phyloP scores from a whole-genome alignment of 208 protist species.

The Crithidia sp. region DNA sequence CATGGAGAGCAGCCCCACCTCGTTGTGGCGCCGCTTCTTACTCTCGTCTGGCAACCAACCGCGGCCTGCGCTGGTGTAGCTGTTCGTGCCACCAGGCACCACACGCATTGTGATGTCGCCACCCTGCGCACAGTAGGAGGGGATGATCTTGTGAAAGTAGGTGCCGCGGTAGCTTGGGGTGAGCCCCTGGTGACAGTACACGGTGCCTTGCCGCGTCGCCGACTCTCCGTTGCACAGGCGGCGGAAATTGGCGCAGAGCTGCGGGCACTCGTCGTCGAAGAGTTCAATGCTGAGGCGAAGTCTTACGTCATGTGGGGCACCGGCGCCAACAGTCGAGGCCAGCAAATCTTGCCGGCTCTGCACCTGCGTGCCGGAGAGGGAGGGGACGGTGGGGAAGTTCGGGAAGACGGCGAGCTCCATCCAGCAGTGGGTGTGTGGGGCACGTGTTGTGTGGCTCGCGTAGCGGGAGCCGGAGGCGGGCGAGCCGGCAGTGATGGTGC shows the following conservation, averaged over 20 bases:
- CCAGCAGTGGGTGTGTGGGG: slow-evolving; percentile 59
- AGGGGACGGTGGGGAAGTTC: slow-evolving; percentile 66
- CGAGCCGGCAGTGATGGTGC: slow-evolving; percentile 55
- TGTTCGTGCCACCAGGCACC: slow-evolving; percentile 77
- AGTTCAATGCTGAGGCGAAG: slow-evolving; percentile 78
- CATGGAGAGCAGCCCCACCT: slow-evolving; percentile 84
- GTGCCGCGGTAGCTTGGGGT: slow-evolving; percentile 86
- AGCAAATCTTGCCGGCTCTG: slow-evolving; percentile 52
- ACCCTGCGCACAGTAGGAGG: slow-evolving; percentile 90
- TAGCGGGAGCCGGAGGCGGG: slow-evolving; percentile 57
- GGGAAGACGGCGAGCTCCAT: slow-evolving; percentile 79
- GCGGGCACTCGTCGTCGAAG: slow-evolving; percentile 82
- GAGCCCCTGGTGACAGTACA: slow-evolving; percentile 69
- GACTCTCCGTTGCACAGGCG: slow-evolving; percentile 61
- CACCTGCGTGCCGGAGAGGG: slow-evolving; percentile 65
- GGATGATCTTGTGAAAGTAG: slow-evolving; percentile 93
- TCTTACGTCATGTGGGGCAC: slow-evolving; percentile 23
- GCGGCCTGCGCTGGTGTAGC: slow-evolving; percentile 85
- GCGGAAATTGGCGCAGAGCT: slow-evolving; percentile 80
- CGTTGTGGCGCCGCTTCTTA: slow-evolving; percentile 91
- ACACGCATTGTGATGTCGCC: slow-evolving; percentile 97
- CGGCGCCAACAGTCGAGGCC: slow-evolving; percentile 53
- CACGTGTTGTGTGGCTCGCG: slow-evolving; percentile 55
- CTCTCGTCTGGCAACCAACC: slow-evolving; percentile 92
- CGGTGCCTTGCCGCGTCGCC: slow-evolving; percentile 42